These are phyloP conservation scores for Backusella circina DNA, from an alignment of 192 early-diverging fungal genomes.

Conservation along the genomic window DNA sequence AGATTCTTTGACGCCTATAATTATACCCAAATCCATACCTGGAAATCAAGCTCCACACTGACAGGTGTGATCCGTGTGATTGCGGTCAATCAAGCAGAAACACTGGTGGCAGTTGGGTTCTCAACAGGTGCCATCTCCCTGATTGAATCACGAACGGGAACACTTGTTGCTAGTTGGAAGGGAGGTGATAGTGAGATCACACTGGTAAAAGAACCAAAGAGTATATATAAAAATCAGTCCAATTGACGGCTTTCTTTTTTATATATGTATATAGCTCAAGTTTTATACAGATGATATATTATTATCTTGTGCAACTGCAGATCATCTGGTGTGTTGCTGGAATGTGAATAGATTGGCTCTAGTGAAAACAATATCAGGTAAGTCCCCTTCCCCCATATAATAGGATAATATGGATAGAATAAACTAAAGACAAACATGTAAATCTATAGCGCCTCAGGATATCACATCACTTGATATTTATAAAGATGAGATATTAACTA, in stretches of 20 bases:
- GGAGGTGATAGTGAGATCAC: slow-evolving; percentile 55
- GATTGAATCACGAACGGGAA: slow-evolving; percentile 52
- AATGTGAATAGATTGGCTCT: slow-evolving; percentile 42
- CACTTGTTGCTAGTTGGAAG: slow-evolving; percentile 51
- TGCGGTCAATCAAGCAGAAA: slow-evolving; percentile 44
- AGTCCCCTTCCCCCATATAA: no score
- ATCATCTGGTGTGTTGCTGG: slow-evolving; percentile 57
- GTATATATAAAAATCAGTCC: no score
- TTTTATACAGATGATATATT: slow-evolving; percentile 54
- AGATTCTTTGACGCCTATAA: slow-evolving; percentile 40
- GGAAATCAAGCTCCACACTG: slow-evolving; percentile 32
- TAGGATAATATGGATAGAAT: not conserved
- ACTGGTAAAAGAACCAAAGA: slow-evolving; percentile 34
- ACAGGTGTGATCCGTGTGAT: slow-evolving; percentile 36
- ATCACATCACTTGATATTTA: slow-evolving; percentile 53
- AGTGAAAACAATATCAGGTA: slow-evolving; percentile 52
- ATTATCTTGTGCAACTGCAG: slow-evolving; percentile 50
- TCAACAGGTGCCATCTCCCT: slow-evolving; percentile 50
- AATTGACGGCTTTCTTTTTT: not conserved
- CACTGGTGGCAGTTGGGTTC: slow-evolving; percentile 50
- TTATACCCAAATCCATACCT: slow-evolving; percentile 31
- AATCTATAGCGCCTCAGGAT: slow-evolving; percentile 27
- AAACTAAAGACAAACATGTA: not conserved
- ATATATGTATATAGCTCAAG: slow-evolving; percentile 38
- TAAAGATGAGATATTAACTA: slow-evolving; percentile 58